Evolutionary conservation across 1,284 basidiomycete species (phyloP), one percentile per base, ranked within the genome.

Genomic region (Irpex lacteus): DNA sequence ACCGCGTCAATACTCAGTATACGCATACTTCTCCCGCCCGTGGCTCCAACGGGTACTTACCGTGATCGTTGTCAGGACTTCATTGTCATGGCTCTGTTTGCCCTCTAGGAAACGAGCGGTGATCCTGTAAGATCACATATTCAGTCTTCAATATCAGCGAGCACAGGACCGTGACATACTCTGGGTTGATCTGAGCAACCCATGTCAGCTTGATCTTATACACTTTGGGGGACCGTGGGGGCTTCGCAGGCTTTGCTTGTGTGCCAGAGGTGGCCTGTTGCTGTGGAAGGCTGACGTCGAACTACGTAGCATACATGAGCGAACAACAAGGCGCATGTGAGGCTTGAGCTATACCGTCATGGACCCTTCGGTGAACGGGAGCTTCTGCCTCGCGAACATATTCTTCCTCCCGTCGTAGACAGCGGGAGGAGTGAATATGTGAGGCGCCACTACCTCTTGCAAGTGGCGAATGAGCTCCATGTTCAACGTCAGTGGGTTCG

Each of bases 361-460:
- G 0, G 78, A 78, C 13, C 76, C 77, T 0, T 79, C 79, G 6
- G 81, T 85, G 62, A 92, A 86, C 0, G 84, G 81, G 6, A 92
- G 77, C 63, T 82, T 78, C 53, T 80, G 77, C 3, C 82, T 76
- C 9, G 86, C 77, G 71, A 91, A 92, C 66, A 93, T 72, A 66
- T 92, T 94, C 74, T 92, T 93, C 18, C 90, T 78, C 0, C 91
- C 91, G 65, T 94, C 91, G 65, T 92, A 92, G 1, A 84, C 90
- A 8, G 82, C 86, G 5, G 79, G 82, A 2, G 86, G 87, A 0
- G 82, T 88, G 69, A 91, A 92, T 15, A 90, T 76, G 11, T 82
- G 74, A 0, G 87, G 85, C 0, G 85, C 84, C 5, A 82, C 77
- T 0, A 75, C 70, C 11, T 76, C 79, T 71, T 92, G 91, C 4